Conservation (phyloP, 1,284 basidiomycete genomes). For the Malassezia restricta region DNA sequence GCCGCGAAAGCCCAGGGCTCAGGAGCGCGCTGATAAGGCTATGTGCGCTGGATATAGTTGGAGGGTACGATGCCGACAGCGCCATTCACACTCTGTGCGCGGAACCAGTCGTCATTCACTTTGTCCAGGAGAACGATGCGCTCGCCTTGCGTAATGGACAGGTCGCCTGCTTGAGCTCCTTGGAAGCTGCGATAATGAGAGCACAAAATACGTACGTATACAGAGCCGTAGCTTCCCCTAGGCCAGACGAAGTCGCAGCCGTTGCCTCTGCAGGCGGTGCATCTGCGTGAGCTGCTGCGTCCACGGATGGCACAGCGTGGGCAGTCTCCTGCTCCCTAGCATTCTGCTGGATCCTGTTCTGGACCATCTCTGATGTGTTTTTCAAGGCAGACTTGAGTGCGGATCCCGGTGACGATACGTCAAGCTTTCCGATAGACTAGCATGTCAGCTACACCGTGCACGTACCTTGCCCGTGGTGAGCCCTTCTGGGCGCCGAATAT, state of each 20-base stretch:
- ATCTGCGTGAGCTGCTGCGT: not conserved
- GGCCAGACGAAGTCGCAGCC: not conserved
- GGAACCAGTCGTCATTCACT: conserved; percentile 37
- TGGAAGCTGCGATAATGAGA: conserved; percentile 1
- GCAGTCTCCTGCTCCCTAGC: not conserved
- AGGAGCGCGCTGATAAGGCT: not conserved
- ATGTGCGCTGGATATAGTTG: conserved; percentile 18
- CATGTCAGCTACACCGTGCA: not conserved
- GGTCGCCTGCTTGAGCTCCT: conserved; percentile 28
- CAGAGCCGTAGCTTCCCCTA: conserved; percentile 10
- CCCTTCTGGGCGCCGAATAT: conserved; percentile 3
- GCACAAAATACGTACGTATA: conserved; percentile 7
- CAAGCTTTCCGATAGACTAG: conserved; percentile 8
- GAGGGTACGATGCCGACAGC: conserved; percentile 29
- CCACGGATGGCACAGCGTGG: not conserved
- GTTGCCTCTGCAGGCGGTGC: not conserved
- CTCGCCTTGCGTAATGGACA: conserved; percentile 23
- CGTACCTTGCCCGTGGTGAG: conserved; percentile 11
- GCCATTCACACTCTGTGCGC: conserved; percentile 17
- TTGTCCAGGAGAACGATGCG: conserved; percentile 23
- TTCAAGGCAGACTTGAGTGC: not conserved
- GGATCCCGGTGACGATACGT: conserved; percentile 3
- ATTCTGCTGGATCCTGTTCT: not conserved
- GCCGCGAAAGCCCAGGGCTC: no score
- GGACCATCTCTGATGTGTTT: not conserved